Conservation (phyloP, 2,329 filamentous ascomycete genomes). For the Cercospora sp. region DNA sequence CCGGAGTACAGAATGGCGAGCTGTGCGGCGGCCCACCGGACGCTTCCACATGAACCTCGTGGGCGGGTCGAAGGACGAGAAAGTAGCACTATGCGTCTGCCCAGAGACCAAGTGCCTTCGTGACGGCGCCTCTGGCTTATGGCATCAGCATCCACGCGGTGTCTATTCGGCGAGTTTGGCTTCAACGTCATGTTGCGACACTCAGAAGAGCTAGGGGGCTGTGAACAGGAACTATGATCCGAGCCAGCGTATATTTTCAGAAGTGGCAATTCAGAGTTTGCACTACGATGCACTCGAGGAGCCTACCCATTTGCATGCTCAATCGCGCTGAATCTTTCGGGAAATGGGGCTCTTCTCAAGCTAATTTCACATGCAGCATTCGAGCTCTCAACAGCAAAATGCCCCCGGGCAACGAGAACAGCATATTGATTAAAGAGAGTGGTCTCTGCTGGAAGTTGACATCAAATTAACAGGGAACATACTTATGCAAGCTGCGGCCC, state of each 20-base stretch:
- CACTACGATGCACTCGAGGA: background rate
- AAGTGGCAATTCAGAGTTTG: slow-evolving; percentile 9
- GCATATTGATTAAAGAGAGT: background rate
- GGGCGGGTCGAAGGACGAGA: background rate
- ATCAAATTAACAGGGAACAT: background rate
- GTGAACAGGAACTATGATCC: background rate
- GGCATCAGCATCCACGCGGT: background rate
- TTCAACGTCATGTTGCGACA: background rate
- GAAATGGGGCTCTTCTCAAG: background rate
- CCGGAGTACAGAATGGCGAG: background rate
- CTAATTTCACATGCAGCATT: background rate
- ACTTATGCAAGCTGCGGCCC: background rate
- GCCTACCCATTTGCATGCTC: background rate
- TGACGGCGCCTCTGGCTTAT: background rate
- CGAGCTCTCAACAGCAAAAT: background rate
- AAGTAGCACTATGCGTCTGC: background rate
- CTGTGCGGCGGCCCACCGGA: background rate
- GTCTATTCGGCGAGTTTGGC: background rate
- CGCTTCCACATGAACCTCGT: background rate
- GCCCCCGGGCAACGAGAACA: background rate
- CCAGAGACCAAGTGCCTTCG: background rate
- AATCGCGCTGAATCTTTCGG: background rate
- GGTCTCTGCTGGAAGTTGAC: background rate
- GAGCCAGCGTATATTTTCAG: background rate
- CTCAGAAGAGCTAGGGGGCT: background rate